These are phyloP conservation scores for Solanum sparsipilum DNA, from an alignment of 257 asterid genomes.

Conservation along the genomic window DNA sequence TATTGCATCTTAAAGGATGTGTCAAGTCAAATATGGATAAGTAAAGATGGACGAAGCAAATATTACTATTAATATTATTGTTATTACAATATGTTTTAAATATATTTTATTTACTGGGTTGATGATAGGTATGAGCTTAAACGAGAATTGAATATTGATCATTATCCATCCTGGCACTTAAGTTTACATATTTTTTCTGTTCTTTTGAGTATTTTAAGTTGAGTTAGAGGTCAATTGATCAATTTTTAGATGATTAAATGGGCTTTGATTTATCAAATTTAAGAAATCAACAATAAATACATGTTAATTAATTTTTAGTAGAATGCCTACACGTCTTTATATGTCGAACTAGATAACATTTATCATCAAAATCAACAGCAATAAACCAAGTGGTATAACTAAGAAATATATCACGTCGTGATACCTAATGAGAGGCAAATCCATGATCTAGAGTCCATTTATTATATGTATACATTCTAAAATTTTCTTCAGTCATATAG, in stretches of 20 bases:
- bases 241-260: background rate
- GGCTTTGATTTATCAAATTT: background rate
- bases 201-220: too few relatives aligned
- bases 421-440: background rate
- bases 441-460: background rate
- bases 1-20: too few relatives aligned
- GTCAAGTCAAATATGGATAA: too few relatives aligned
- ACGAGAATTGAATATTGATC: background rate
- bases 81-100: background rate
- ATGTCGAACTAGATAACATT: background rate
- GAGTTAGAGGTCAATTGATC: background rate
- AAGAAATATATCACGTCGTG: background rate
- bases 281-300: background rate
- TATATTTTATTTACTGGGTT: too few relatives aligned
- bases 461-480: background rate
- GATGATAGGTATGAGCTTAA: background rate
- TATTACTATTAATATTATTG: too few relatives aligned
- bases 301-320: background rate
- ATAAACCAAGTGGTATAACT: background rate
- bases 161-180: background rate
- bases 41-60: background rate
- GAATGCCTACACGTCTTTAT: background rate
- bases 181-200: background rate
- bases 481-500: background rate
- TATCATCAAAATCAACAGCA: background rate